Base-by-base conservation (phyloP, 768 basidiomycete genomes). In the Hortiboletus flavorubellus region DNA sequence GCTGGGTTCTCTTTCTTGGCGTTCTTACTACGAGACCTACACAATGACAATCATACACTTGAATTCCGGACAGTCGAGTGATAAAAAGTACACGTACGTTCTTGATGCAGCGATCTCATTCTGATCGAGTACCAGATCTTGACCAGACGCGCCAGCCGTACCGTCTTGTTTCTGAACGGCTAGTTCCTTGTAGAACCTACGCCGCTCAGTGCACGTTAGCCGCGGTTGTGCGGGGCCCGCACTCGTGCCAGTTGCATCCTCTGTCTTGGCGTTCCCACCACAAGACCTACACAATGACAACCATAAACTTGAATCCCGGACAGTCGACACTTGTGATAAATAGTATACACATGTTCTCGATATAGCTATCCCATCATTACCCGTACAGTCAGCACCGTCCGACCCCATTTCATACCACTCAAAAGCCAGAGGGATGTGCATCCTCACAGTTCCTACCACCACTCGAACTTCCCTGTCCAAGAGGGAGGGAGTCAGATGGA, bases 141-240 rank as follows among this genome's bases (percentile, higher is more conserved):
- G 26, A 26, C 26, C 5, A 5, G 26, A 26, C 26, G 26, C 26
- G 26, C 26, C 26, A 26, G 4, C 26, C 26, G 26, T 26, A 26
- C 26, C 26, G 26, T 26, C 75, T 64, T 66, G 80, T 76, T 65
- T 78, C 68, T 50, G 4, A 4, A 78, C 75, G 23, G 78, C 78
- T 65, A 87, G 84, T 66, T 89, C 86, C 80, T 89, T 93, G 82
- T 94, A 94, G 65, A 89, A 71, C 31, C 87, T 93, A 59, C 81
- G 83, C 55, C 90, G 78, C 70, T 95, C 86, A 1, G 80, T 73
- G 35, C 93, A 84, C 15, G 80, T 78, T 50, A 93, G 75, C 67
- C 89, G 89, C 15, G 76, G 80, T 62, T 77, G 76, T 31, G 16
- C 15, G 40, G 66, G 57, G 53, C 26, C 26, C 26, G 63, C 60